phyloP scores from a whole-genome alignment of 2,329 filamentous ascomycete species.

The Aspergillus melleus region DNA sequence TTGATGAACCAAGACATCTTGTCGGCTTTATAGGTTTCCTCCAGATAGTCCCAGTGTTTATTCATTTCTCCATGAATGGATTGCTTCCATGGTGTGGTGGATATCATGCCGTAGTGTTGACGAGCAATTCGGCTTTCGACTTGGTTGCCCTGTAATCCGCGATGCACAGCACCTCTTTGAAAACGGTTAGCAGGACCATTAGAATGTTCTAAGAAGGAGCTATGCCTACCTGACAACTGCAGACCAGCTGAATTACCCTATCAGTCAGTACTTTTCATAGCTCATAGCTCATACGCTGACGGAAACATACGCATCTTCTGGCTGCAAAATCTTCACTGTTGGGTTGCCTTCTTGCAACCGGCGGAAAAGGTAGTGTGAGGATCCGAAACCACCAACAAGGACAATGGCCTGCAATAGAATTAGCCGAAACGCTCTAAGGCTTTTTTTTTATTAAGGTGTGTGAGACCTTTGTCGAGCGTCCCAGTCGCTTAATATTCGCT shows the following conservation, averaged over 20 bases:
- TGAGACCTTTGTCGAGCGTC: slow-evolving; percentile 10
- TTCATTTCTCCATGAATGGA: neutral
- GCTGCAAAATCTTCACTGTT: slow-evolving; percentile 34
- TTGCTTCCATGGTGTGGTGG: rapidly evolving
- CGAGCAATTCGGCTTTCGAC: slow-evolving; percentile 22
- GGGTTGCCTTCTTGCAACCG: slow-evolving; percentile 25
- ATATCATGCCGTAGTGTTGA: slow-evolving; percentile 17
- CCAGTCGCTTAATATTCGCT: neutral
- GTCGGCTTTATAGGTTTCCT: slow-evolving; percentile 4
- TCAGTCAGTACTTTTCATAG: neutral
- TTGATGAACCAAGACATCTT: slow-evolving; percentile 24
- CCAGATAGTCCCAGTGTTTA: slow-evolving; percentile 5
- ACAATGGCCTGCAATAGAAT: slow-evolving; percentile 27
- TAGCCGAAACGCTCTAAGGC: neutral
- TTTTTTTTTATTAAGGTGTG: neutral
- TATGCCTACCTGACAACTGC: slow-evolving; percentile 26
- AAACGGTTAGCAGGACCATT: neutral
- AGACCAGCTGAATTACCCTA: slow-evolving; percentile 22
- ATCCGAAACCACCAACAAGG: slow-evolving; percentile 42
- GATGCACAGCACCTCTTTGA: slow-evolving; percentile 25
- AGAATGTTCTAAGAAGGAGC: neutral
- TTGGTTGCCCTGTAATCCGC: slow-evolving; percentile 25
- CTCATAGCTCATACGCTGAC: neutral
- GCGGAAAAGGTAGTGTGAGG: slow-evolving; percentile 36
- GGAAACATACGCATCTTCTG: slow-evolving; percentile 25